Conservation (phyloP, 73 alveolate species). For the Paraurostyla sp. region DNA sequence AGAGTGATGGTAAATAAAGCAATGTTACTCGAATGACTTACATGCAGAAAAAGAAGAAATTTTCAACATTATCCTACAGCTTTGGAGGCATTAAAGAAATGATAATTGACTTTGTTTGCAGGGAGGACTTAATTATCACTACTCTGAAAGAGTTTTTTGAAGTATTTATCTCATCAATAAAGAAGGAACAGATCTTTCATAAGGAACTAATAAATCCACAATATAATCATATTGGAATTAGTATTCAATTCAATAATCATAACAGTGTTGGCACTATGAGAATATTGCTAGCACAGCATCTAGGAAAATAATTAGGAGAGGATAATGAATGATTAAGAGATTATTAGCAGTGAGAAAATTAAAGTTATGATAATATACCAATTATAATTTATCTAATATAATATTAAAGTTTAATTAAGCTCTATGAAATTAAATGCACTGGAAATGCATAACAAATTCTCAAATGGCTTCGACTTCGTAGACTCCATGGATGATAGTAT, state of each 20-base stretch:
- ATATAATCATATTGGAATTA: conserved; percentile 27
- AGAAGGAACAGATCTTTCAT: conserved; percentile 40
- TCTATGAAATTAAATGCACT: no score
- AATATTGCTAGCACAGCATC: conserved; percentile 4
- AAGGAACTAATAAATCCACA: background rate
- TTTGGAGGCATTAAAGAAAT: conserved; percentile 11
- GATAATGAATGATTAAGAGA: background rate
- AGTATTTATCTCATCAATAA: conserved; percentile 23
- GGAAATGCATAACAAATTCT: background rate
- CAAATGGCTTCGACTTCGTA: background rate
- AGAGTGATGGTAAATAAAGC: background rate
- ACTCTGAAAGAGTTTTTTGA: conserved; percentile 57
- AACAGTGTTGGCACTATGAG: conserved; percentile 10
- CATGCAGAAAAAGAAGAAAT: background rate
- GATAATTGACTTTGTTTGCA: conserved; percentile 35
- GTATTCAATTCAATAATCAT: background rate
- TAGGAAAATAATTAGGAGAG: background rate
- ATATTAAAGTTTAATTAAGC: no score
- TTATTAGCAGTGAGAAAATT: background rate
- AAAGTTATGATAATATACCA: no score
- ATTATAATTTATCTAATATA: no score
- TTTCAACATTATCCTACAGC: background rate
- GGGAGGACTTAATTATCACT: conserved; percentile 55
- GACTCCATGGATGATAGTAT: background rate
- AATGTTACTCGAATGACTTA: conserved; percentile 13